Base-by-base conservation (phyloP, 1,139 yeast species). In the Candida smagusa region DNA sequence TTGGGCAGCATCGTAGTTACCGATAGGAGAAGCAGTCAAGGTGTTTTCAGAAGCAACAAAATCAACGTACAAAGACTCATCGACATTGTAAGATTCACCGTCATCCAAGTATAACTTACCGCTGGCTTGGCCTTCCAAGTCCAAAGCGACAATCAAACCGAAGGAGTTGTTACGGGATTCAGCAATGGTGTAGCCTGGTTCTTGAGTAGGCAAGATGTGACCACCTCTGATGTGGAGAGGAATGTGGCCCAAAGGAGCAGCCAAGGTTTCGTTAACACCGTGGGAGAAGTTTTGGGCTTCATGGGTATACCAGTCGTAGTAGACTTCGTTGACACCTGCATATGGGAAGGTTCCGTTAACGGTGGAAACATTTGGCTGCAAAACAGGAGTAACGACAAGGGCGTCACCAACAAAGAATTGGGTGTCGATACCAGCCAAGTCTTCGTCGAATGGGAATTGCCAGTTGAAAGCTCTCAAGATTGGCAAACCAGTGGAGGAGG, bases 221-320 rank as follows among this genome's bases (percentile, higher is more conserved):
- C 58, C 58, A 30, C 58, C 58, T 37, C 50, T 46, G 21, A 54
- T 39, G 31, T 51, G 54, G 12, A 54, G 39, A 24, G 57, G 58
- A 32, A 53, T 53, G 35, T 50, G 54, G 16, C 57, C 58, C 35
- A 54, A 47, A 30, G 59, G 59, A 9, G 59, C 57, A 13, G 38
- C 44, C 35, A 52, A 45, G 22, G 59, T 51, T 31, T 45, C 49
- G 34, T 58, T 56, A 30, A 43, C 45, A 9, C 56, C 58, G 11
- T 45, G 49, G 7, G 48, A 41, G 36, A 53, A 51, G 36, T 54
- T 44, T 27, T 49, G 53, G 22, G 44, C 37, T 32, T 47, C 47
- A 22, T 51, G 49, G 8, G 62, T 56, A 49, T 62, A 62, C 63
- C 63, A 63, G 44, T 62, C 66, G 39, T 59, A 62, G 54, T 63